Evolutionary conservation across 129 eudicot genomes (phyloP).

Genomic region (Solidago caesia): DNA sequence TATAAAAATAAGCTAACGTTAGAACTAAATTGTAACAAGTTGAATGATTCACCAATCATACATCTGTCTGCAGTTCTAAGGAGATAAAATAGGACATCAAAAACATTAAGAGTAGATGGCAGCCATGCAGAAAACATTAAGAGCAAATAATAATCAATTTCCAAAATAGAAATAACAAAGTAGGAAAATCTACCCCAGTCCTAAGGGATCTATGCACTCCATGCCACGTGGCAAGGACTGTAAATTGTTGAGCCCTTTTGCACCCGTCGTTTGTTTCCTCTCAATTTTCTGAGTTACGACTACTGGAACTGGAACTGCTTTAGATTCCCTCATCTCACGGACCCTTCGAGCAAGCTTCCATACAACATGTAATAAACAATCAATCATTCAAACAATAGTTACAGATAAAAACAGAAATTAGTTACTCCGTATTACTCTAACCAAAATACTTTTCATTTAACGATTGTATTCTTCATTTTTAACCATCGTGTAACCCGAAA

Average conservation of each 20-base stretch:
- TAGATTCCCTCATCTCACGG: conserved; percentile 91
- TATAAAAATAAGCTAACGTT: conserved; percentile 20
- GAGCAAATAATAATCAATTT: background rate
- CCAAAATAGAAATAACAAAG: background rate
- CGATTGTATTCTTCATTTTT: too few relatives aligned
- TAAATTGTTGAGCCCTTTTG: conserved; percentile 53
- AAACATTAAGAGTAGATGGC: background rate
- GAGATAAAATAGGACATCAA: background rate
- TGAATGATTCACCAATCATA: conserved; percentile 1
- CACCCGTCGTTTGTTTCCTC: conserved; percentile 47
- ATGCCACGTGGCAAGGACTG: conserved; percentile 93
- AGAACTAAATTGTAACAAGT: conserved; percentile 23
- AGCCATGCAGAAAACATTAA: background rate
- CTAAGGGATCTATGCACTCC: conserved; percentile 91
- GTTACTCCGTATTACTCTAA: too few relatives aligned
- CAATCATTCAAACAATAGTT: background rate
- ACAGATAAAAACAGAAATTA: too few relatives aligned
- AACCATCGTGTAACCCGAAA: too few relatives aligned
- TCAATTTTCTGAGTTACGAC: conserved; percentile 39
- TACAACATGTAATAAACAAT: background rate
- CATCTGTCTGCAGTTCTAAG: background rate
- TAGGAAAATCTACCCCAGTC: conserved; percentile 60
- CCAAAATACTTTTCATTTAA: too few relatives aligned
- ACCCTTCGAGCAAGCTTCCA: conserved; percentile 85
- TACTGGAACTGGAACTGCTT: conserved; percentile 43